Base-by-base conservation (phyloP, 495 filamentous ascomycete species). In the Podospora australis region DNA sequence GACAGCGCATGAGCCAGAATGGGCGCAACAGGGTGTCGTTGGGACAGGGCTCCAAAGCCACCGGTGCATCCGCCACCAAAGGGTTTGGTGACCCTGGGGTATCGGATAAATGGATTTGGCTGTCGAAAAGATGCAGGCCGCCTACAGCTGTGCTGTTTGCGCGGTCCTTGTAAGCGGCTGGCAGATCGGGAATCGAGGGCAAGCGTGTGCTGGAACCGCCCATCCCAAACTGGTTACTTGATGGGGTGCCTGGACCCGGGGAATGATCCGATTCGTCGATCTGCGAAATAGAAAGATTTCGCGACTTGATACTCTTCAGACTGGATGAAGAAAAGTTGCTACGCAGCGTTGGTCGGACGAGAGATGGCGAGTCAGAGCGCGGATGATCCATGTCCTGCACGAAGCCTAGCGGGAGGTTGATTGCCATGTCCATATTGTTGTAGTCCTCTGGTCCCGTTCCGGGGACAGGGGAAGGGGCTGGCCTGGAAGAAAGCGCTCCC, bases 1-100 rank as follows among this genome's bases (percentile, higher is more conserved):
- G 73, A 44, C 83, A 84, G 44, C 94, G 78, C 84, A 98, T 91
- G 14, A 97, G 78, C 94, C 94, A 97, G 68, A 95, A 97, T 2
- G 92, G 92, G 11, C 92, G 83, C 1, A 95, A 77, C 39, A 95
- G 77, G 46, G 82, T 78, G 10, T 92, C 89, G 46, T 81, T 84
- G 2, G 92, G 94, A 59, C 92, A 99, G 13, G 92, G 87, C 54
- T 99, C 92, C 11, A 99, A 75, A 1, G 89, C 81, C 5, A 81
- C 70, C 17, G 91, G 91, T 11, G 73, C 75, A 39, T 72, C 70
- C 1, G 60, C 43, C 21, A 60, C 56, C 28, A 75, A 64, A 6
- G 75, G 70, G 53, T 84, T 87, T 2, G 86, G 83, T 17, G 78
- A 82, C 1, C 79, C 81, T 13, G 84, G 83, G 8, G 70, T 77